Base-by-base conservation (phyloP, 352 stramenopile genomes). In the Pilasporangium apinafurcum region DNA sequence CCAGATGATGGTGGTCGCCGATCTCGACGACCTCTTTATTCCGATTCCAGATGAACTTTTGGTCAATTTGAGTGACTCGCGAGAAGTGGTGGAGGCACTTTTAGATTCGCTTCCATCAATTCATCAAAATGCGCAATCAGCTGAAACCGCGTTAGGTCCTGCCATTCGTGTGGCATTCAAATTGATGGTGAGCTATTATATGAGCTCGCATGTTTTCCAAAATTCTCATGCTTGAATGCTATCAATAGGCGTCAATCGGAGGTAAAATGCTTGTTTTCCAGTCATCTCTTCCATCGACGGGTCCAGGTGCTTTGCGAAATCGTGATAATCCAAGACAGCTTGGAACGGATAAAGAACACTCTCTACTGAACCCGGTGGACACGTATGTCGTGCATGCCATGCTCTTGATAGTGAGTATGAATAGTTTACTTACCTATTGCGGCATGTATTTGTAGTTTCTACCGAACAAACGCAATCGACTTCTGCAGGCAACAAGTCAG, bases 401-500 rank as follows among this genome's bases (percentile, higher is more conserved):
- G n/a, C n/a, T n/a, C n/a, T n/a, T n/a, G n/a, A n/a, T n/a, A n/a
- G n/a, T 26, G 5, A 5, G 17, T 37, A 21, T 18, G 35, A 20
- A 7, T 16, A 5, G 22, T 26, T 55, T 12, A 55, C 27, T 8
- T 29, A 9, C n/a, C n/a, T 5, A 1, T 22, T 29, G 1, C 20
- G 4, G 32, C n/a, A 20, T 21, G 10, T 18, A 34, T n/a, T 32
- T 54, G 9, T 36, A 97, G 61, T 25, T 95, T 95, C 48, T 97
- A 96, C 58, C 69, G 76, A 10, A 88, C 90, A 28, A 92, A 92
- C 33, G 87, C 95, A 5, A 90, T 98, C 58, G 96, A 99, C 65
- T 98, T 99, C 51, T 97, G 82, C 60, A 79, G 96, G 31, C 83
- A 98, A 51, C 97, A 99, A 86, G 97, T 99, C 50, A 96, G 86